phyloP scores from a whole-genome alignment of 306 rosid species.

The Quillaja saponaria region DNA sequence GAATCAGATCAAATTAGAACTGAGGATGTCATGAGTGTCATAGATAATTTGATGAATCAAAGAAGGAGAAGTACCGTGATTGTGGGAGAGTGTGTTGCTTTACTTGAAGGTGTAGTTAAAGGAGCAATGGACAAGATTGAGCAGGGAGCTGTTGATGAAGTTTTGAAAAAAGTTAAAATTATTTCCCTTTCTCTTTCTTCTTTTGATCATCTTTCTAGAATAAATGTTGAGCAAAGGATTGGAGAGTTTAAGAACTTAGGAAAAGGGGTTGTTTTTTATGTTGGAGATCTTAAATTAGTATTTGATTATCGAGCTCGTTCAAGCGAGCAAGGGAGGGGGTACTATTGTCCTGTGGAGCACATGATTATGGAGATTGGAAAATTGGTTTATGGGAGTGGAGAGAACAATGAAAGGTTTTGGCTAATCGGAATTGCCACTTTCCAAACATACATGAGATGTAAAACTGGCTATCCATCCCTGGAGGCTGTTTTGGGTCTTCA shows the following conservation, averaged over 20 bases:
- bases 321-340: constrained; percentile 43
- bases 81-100: constrained; percentile 77
- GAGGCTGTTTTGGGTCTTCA: constrained; percentile 82
- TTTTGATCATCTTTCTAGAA: constrained; percentile 51
- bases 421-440: constrained; percentile 84
- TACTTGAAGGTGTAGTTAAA: constrained; percentile 59
- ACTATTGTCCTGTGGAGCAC: constrained; percentile 78
- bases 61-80: constrained; percentile 61
- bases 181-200: constrained; percentile 52
- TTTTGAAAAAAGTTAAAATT: constrained; percentile 61
- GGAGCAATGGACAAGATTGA: constrained; percentile 71
- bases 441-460: constrained; percentile 79
- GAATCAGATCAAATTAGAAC: constrained; percentile 43
- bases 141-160: constrained; percentile 62
- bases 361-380: constrained; percentile 81
- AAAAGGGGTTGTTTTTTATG: constrained; percentile 71
- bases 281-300: constrained; percentile 87
- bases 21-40: constrained; percentile 62
- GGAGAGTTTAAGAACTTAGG: constrained; percentile 54
- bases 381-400: constrained; percentile 50
- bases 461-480: constrained; percentile 69
- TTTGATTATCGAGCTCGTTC: constrained; percentile 46
- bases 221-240: constrained; percentile 67
- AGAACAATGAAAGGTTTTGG: constrained; percentile 60
- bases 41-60: constrained; percentile 50